These are phyloP conservation scores for Tardiomyces digboiensis DNA, from an alignment of 1,139 yeast genomes.

Conservation along the genomic window DNA sequence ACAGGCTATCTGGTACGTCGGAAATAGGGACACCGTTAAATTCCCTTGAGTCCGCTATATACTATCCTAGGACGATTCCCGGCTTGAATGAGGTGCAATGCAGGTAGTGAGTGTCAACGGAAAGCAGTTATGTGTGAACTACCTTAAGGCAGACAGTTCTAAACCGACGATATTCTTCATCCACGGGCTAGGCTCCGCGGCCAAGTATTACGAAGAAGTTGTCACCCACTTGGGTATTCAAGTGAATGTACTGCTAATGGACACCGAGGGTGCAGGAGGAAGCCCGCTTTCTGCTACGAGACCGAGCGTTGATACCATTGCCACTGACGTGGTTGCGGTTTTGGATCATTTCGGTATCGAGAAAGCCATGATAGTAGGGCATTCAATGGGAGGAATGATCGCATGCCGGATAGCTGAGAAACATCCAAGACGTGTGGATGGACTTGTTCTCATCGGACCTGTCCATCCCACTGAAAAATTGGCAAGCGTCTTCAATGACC, in stretches of 20 bases:
- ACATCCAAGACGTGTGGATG: conserved; percentile 4
- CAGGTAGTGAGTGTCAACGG: neutral
- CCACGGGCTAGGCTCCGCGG: conserved; percentile 27
- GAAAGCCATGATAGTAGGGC: conserved; percentile 20
- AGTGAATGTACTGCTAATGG: conserved; percentile 19
- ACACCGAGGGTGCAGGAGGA: conserved; percentile 22
- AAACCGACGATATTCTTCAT: conserved; percentile 16
- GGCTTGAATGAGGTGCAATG: too few species aligned
- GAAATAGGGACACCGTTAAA: too few species aligned
- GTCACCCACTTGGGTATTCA: conserved; percentile 12
- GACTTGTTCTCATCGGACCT: conserved; percentile 20
- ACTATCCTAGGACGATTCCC: too few species aligned
- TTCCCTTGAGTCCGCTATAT: too few species aligned
- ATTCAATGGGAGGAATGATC: conserved; percentile 28
- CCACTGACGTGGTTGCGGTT: conserved; percentile 15
- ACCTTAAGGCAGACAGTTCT: neutral
- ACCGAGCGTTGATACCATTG: conserved; percentile 16
- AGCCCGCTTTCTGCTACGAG: conserved; percentile 11
- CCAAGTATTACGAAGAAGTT: conserved; percentile 20
- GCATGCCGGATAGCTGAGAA: conserved; percentile 16
- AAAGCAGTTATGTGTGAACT: neutral
- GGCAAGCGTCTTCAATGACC: conserved; percentile 13
- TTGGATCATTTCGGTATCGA: conserved; percentile 13
- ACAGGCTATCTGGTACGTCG: too few species aligned
- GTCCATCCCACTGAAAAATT: conserved; percentile 20